Evolutionary conservation across 345 rosid genomes (phyloP).

Genomic region (Brassica rapa): DNA sequence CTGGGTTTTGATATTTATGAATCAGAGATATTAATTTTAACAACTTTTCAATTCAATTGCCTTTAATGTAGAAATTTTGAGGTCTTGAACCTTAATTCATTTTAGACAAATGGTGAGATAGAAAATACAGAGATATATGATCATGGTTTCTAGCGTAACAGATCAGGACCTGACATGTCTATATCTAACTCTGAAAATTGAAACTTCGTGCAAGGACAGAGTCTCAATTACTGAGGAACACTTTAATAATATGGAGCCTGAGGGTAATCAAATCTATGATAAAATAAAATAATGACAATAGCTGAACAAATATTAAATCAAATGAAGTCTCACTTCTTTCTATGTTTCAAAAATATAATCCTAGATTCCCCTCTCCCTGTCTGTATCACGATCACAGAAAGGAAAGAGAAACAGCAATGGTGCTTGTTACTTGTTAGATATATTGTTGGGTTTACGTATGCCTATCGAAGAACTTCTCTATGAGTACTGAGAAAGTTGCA

Average conservation of each 20-base stretch:
- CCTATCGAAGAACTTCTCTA: slow-evolving; percentile 88
- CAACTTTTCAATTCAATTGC: not conserved
- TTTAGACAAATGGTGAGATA: not conserved
- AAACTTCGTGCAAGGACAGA: not conserved
- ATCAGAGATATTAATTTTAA: not conserved
- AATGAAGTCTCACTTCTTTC: slow-evolving; percentile 13
- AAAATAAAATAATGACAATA: slow-evolving; percentile 16
- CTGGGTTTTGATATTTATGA: not conserved
- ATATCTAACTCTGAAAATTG: not conserved
- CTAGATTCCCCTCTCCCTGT: slow-evolving; percentile 13
- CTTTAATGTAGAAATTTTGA: slow-evolving; percentile 2
- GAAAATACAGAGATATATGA: not conserved
- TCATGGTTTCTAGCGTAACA: slow-evolving; percentile 4
- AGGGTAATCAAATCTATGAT: slow-evolving; percentile 11
- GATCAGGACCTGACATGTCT: not conserved
- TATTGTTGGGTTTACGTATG: slow-evolving; percentile 48
- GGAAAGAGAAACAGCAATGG: slow-evolving; percentile 21
- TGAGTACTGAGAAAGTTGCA: slow-evolving; percentile 87
- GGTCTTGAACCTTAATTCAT: not conserved
- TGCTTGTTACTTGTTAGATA: slow-evolving; percentile 30
- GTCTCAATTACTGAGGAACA: not conserved
- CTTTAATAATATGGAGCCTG: not conserved
- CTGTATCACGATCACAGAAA: slow-evolving; percentile 4
- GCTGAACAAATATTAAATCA: slow-evolving; percentile 24
- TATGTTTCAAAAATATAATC: slow-evolving; percentile 16